These are phyloP conservation scores for Parachaetomium inaequale DNA, from an alignment of 495 filamentous ascomycete species.

Conservation along the genomic window DNA sequence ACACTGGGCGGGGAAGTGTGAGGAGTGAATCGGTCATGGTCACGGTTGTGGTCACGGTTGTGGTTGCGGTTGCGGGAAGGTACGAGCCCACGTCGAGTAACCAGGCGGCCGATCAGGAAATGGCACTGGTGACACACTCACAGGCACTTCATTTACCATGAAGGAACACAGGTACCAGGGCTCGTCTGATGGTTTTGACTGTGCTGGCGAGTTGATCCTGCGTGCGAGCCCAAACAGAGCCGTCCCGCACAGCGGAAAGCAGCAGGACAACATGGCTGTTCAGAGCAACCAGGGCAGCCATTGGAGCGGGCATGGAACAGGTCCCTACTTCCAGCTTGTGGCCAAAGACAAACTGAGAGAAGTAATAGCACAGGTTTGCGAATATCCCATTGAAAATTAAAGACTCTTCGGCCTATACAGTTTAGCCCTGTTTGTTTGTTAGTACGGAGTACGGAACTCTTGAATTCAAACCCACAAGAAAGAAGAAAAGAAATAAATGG, in stretches of 20 bases:
- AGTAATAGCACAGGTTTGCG: too few relatives aligned
- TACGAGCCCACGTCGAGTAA: conserved; percentile 1
- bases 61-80: not conserved
- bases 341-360: not conserved
- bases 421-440: too few relatives aligned
- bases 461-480: too few relatives aligned
- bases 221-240: not conserved
- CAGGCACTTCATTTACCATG: not conserved
- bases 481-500: too few relatives aligned
- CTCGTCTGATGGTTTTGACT: too few relatives aligned
- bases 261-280: not conserved
- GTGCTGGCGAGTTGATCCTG: not conserved
- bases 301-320: not conserved
- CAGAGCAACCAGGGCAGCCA: not conserved
- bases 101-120: not conserved
- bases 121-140: conserved; percentile 4
- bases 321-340: not conserved
- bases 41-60: not conserved
- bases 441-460: too few relatives aligned
- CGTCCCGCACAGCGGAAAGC: conserved; percentile 5
- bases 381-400: too few relatives aligned
- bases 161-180: not conserved
- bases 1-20: not conserved
- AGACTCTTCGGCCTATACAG: too few relatives aligned
- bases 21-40: not conserved